phyloP scores from a whole-genome alignment of 2,329 filamentous ascomycete species.

The Aspergillus phoenicis region DNA sequence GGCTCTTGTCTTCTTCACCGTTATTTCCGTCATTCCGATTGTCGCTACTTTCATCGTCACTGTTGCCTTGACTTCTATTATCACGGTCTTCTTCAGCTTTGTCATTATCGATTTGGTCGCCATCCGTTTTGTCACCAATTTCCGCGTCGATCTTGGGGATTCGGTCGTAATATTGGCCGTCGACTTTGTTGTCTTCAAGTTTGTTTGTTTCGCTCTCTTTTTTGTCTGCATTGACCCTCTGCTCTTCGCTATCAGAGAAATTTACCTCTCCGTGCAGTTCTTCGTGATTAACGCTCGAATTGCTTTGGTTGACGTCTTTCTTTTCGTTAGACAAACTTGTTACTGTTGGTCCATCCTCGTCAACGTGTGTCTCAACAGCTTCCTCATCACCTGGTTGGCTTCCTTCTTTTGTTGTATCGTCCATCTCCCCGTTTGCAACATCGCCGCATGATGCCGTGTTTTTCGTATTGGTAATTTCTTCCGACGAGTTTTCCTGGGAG shows the following conservation, averaged over 20 bases:
- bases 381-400: background rate
- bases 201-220: background rate
- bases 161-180: background rate
- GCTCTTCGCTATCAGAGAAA: background rate
- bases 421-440: too few relatives aligned
- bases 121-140: background rate
- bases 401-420: too few relatives aligned
- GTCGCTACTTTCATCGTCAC: background rate
- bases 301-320: background rate
- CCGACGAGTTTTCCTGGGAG: background rate
- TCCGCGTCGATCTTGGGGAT: background rate
- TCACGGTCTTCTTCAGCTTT: background rate
- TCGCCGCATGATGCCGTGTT: too few relatives aligned
- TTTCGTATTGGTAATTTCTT: background rate
- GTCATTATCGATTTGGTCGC: background rate
- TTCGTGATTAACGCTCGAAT: background rate
- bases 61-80: background rate
- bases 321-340: background rate
- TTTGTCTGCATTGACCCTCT: background rate
- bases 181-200: background rate
- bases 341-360: background rate
- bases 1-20: background rate
- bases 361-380: background rate
- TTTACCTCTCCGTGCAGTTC: background rate
- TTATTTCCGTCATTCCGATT: too few relatives aligned